Evolutionary conservation across 2,329 filamentous ascomycete genomes (phyloP).

Genomic region (Ceratocystis smalleyi): DNA sequence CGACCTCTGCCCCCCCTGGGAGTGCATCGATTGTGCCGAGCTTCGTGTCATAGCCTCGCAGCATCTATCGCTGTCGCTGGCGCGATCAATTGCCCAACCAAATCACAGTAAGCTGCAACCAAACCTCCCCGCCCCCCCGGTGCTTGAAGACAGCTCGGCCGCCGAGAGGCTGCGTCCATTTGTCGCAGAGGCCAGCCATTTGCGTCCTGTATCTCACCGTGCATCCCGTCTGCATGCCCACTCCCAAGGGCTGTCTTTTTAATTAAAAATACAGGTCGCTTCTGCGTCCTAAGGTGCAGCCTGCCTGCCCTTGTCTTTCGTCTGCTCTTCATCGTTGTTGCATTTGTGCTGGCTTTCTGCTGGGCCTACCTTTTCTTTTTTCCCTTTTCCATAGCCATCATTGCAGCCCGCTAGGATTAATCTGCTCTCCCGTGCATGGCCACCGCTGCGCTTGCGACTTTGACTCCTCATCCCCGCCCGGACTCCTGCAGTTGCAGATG

Average conservation of each 20-base stretch:
- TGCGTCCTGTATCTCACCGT: not conserved
- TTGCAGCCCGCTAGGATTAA: not conserved
- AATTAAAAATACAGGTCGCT: constrained; percentile 3
- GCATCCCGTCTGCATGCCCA: not conserved
- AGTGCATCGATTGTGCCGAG: too few species aligned
- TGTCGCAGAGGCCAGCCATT: not conserved
- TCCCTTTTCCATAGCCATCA: not conserved
- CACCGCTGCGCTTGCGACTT: not conserved
- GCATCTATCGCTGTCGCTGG: not conserved
- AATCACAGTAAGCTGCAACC: not conserved
- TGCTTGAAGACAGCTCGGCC: not conserved
- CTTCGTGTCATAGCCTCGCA: too few species aligned
- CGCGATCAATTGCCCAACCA: not conserved
- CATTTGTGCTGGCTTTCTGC: not conserved
- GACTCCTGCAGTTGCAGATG: too few species aligned
- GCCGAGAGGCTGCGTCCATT: not conserved
- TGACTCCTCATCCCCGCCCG: too few species aligned
- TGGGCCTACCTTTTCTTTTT: not conserved
- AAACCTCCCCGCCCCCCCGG: not conserved
- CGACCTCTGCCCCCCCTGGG: too few species aligned
- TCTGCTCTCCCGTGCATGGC: not conserved
- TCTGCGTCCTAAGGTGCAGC: not conserved
- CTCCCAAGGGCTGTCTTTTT: not conserved
- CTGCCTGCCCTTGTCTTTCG: not conserved
- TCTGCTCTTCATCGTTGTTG: not conserved